Evolutionary conservation across 129 eudicot species (phyloP).

Genomic region (Flaveria trinervia): DNA sequence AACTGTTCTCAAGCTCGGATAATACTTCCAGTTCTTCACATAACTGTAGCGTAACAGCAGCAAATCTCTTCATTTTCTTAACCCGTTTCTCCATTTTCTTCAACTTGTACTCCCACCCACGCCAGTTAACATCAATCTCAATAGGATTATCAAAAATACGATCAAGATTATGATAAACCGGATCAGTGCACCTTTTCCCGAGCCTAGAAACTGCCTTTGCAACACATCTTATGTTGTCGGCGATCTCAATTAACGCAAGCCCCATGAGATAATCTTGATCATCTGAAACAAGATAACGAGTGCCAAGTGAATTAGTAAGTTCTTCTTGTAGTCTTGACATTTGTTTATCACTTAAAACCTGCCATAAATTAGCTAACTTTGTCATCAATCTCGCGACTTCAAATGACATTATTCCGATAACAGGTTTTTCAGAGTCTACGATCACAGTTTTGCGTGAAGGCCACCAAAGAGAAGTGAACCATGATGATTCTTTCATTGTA

Average conservation of each 20-base stretch:
- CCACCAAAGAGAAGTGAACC: constrained; percentile 66
- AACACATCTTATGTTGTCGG: constrained; percentile 50
- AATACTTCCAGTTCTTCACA: constrained; percentile 80
- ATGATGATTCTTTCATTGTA: constrained; percentile 46
- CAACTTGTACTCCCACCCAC: constrained; percentile 74
- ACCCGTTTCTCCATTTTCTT: constrained; percentile 89
- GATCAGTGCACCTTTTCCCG: constrained; percentile 74
- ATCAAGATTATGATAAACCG: constrained; percentile 63
- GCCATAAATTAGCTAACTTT: constrained; percentile 73
- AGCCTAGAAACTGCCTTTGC: constrained; percentile 56
- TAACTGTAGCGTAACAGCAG: constrained; percentile 69
- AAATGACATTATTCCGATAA: constrained; percentile 68
- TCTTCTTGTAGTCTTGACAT: constrained; percentile 63
- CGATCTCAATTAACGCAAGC: constrained; percentile 63
- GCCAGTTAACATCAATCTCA: constrained; percentile 49
- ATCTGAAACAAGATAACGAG: constrained; percentile 65
- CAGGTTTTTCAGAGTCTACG: constrained; percentile 49
- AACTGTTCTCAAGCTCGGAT: constrained; percentile 71
- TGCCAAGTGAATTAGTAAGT: constrained; percentile 57
- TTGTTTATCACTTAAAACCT: constrained; percentile 57
- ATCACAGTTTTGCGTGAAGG: constrained; percentile 45
- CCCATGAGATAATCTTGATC: constrained; percentile 61
- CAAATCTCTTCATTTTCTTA: constrained; percentile 76
- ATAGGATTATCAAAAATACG: constrained; percentile 46
- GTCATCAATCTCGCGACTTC: constrained; percentile 76